phyloP scores from a whole-genome alignment of 2,329 filamentous ascomycete species.

The Chaetomiaceae sp. region DNA sequence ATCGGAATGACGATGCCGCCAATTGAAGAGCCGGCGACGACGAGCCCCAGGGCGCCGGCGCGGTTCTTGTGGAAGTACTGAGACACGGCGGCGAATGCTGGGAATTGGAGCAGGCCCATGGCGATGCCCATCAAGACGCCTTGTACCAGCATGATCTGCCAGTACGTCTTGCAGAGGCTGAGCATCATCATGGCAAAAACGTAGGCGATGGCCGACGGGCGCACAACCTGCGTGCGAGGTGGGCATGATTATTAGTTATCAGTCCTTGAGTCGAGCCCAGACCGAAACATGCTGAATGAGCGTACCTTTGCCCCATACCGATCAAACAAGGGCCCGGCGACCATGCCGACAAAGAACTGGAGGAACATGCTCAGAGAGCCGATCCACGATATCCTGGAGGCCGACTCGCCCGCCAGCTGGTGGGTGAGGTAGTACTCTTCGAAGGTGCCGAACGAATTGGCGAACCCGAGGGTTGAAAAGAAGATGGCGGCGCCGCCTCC shows the following conservation, averaged over 20 bases:
- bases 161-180: constrained; percentile 43
- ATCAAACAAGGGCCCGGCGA: constrained; percentile 39
- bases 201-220: constrained; percentile 31
- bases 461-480: not conserved
- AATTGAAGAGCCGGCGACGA: constrained; percentile 40
- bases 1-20: constrained; percentile 52
- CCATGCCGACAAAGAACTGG: constrained; percentile 31
- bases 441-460: constrained; percentile 28
- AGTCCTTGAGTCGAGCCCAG: too few relatives aligned
- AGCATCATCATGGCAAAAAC: constrained; percentile 41
- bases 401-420: constrained; percentile 28
- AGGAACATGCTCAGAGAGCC: constrained; percentile 36
- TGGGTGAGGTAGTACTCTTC: constrained; percentile 40
- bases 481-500: too few relatives aligned
- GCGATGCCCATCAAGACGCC: constrained; percentile 40
- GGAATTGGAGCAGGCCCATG: constrained; percentile 40
- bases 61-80: constrained; percentile 46
- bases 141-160: constrained; percentile 48
- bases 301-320: constrained; percentile 32
- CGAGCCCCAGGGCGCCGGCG: constrained; percentile 43
- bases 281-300: not conserved
- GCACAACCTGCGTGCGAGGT: constrained; percentile 23
- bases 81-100: constrained; percentile 40
- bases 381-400: constrained; percentile 40
- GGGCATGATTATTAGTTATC: too few relatives aligned